A percentile compares a stretch with the other conserved stretches of the same genome.
phyloP scores from a whole-genome alignment of 306 rosid species.

The Castanea sativa region DNA sequence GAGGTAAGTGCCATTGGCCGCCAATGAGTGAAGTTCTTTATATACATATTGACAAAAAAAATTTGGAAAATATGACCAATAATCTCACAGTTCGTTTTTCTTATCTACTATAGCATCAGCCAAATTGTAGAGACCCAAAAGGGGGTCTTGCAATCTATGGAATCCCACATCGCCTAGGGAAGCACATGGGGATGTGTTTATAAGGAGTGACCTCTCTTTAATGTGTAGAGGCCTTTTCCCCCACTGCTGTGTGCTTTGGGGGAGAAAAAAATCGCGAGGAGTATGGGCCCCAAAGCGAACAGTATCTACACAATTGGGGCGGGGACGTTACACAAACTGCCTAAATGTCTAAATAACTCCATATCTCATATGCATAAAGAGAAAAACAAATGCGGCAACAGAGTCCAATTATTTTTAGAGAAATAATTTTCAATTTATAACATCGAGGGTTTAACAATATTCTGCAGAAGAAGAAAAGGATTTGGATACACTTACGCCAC shows the following conservation, averaged over 20 bases:
- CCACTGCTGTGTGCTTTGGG: too few relatives aligned
- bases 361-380: neutral
- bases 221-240: too few relatives aligned
- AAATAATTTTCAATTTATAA: neutral
- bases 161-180: too few relatives aligned
- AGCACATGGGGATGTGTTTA: too few relatives aligned
- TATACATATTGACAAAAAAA: neutral
- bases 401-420: neutral
- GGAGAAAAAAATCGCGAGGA: too few relatives aligned
- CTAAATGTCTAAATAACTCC: neutral
- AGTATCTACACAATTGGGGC: too few relatives aligned
- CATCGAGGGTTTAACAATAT: neutral
- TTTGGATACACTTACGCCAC: conserved; percentile 82
- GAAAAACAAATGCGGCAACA: neutral
- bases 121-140: neutral
- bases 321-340: too few relatives aligned
- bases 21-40: neutral
- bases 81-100: neutral
- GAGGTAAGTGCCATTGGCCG: neutral
- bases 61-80: neutral
- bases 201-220: too few relatives aligned
- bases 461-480: neutral
- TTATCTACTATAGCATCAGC: neutral
- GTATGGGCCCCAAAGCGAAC: too few relatives aligned
- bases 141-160: too few relatives aligned